These are phyloP conservation scores for Fraxinus platypoda DNA, from an alignment of 305 asterid genomes.

Conservation along the genomic window DNA sequence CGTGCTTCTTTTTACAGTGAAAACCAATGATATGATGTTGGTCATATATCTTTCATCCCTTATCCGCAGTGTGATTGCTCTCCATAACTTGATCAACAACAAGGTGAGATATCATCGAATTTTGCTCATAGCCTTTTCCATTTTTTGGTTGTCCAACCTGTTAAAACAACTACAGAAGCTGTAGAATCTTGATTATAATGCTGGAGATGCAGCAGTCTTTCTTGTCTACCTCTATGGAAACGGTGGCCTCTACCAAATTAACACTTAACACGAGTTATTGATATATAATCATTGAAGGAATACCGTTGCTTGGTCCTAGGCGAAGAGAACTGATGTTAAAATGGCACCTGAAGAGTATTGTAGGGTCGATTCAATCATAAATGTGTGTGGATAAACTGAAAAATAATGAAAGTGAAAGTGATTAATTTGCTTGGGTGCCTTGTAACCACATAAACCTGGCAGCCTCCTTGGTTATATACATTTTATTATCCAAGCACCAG, in stretches of 20 bases:
- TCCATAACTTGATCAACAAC: constrained; percentile 91
- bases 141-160: neutral
- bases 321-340: neutral
- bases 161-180: neutral
- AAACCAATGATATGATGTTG: constrained; percentile 96
- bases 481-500: neutral
- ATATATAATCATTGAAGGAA: neutral
- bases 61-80: constrained; percentile 88
- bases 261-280: neutral
- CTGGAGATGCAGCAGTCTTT: neutral
- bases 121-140: neutral
- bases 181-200: neutral
- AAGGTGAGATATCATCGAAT: constrained; percentile 51
- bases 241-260: neutral
- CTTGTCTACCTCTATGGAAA: neutral
- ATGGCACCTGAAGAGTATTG: neutral
- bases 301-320: neutral
- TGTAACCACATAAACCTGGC: neutral
- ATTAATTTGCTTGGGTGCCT: neutral
- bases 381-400: neutral
- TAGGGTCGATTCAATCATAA: neutral
- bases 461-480: neutral
- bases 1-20: constrained; percentile 50
- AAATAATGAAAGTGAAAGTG: neutral
- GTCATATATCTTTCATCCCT: constrained; percentile 87